Conservation (phyloP, 1,284 basidiomycete species). For the Sphagnurus paluster region DNA sequence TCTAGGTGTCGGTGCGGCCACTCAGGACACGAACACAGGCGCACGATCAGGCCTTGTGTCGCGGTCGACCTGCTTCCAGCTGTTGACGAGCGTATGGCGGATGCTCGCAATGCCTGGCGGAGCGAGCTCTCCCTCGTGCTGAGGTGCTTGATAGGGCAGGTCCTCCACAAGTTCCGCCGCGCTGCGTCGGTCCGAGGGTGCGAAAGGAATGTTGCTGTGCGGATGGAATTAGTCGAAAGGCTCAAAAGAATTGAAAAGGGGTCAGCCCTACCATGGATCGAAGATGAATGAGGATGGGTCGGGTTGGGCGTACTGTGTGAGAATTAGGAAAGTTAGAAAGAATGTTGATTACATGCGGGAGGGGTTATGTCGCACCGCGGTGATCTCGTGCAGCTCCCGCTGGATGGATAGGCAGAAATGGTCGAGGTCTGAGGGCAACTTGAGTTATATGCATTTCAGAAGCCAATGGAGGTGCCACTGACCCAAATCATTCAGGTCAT, state of each 20-base stretch:
- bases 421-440: slow-evolving; percentile 49
- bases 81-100: slow-evolving; percentile 51
- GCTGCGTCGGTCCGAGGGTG: slow-evolving; percentile 58
- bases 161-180: slow-evolving; percentile 50
- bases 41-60: slow-evolving; percentile 21
- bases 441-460: background rate
- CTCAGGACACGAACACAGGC: too few relatives aligned
- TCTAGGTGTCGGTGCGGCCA: too few relatives aligned
- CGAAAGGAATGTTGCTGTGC: slow-evolving; percentile 60
- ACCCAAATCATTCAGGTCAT: slow-evolving; percentile 68
- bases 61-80: slow-evolving; percentile 54
- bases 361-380: slow-evolving; percentile 42
- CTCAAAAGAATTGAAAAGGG: background rate
- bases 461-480: slow-evolving; percentile 16
- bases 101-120: slow-evolving; percentile 48
- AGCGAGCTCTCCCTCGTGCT: slow-evolving; percentile 33
- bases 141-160: slow-evolving; percentile 29
- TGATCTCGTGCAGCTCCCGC: slow-evolving; percentile 67
- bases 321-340: background rate
- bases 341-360: background rate
- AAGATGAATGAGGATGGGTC: slow-evolving; percentile 54
- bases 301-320: slow-evolving; percentile 52
- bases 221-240: background rate
- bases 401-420: slow-evolving; percentile 62
- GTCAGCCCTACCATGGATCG: slow-evolving; percentile 33